Conservation (phyloP, 768 basidiomycete species). For the Leccinum rimulosum region DNA sequence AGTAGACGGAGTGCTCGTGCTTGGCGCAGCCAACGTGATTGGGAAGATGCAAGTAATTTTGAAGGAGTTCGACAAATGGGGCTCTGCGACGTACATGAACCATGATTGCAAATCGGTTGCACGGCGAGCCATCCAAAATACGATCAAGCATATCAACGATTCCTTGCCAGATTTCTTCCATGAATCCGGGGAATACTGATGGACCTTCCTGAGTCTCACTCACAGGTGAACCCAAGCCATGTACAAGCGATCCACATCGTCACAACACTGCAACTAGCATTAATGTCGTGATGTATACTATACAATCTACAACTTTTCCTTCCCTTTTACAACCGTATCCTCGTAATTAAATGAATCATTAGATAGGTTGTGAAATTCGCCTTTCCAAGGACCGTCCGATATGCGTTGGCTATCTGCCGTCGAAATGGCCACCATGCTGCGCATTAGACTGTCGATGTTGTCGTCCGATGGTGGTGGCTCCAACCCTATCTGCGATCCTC, state of each 20-base stretch:
- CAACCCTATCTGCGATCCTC: conserved; percentile 34
- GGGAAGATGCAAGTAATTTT: conserved; percentile 61
- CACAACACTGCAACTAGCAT: neutral
- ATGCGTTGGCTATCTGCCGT: conserved; percentile 12
- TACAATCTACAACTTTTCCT: conserved; percentile 19
- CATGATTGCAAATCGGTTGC: conserved; percentile 66
- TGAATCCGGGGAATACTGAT: conserved; percentile 34
- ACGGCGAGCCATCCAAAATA: conserved; percentile 52
- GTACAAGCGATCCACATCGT: neutral
- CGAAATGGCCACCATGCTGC: conserved; percentile 37
- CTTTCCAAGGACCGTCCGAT: conserved; percentile 33
- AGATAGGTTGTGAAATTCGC: conserved; percentile 3
- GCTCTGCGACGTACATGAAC: conserved; percentile 76
- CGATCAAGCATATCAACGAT: conserved; percentile 56
- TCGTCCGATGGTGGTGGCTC: conserved; percentile 36
- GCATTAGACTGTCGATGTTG: conserved; percentile 41
- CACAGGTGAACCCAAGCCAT: neutral
- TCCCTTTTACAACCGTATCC: conserved; percentile 28
- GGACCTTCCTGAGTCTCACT: no score
- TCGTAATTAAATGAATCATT: conserved; percentile 23
- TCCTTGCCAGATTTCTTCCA: conserved; percentile 62
- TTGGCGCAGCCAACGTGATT: conserved; percentile 64
- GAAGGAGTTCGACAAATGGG: conserved; percentile 70
- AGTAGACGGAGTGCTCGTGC: conserved; percentile 54
- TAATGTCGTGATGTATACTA: neutral